These are phyloP conservation scores for Blepharisma stoltei DNA, from an alignment of 73 alveolate genomes.

Conservation along the genomic window DNA sequence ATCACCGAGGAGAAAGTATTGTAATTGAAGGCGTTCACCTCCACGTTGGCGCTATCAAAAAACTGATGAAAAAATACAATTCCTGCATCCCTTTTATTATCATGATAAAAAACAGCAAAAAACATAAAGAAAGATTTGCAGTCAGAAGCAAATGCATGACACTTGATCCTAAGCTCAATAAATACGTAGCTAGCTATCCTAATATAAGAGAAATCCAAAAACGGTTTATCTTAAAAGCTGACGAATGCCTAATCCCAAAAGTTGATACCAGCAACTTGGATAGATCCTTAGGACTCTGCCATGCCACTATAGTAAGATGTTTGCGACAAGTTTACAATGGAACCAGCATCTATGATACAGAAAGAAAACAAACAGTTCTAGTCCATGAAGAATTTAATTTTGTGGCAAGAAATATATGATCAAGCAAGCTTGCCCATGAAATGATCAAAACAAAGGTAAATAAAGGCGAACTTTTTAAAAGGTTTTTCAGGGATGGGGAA, in stretches of 20 bases:
- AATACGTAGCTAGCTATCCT: conserved; percentile 62
- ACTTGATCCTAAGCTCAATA: conserved; percentile 69
- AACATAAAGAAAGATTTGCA: conserved; percentile 83
- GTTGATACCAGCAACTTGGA: conserved; percentile 80
- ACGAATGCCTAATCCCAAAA: conserved; percentile 70
- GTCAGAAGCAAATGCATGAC: conserved; percentile 84
- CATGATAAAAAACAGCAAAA: conserved; percentile 65
- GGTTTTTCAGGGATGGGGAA: conserved; percentile 33
- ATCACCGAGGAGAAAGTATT: conserved; percentile 55
- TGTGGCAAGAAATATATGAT: conserved; percentile 40
- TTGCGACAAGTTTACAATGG: conserved; percentile 56
- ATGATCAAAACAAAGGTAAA: conserved; percentile 51
- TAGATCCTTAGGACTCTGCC: conserved; percentile 71
- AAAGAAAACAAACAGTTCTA: conserved; percentile 47
- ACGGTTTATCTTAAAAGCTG: conserved; percentile 69
- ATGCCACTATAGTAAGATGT: conserved; percentile 64
- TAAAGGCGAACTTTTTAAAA: conserved; percentile 48
- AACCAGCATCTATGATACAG: conserved; percentile 32
- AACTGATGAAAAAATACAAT: conserved; percentile 68
- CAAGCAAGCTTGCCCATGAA: conserved; percentile 41
- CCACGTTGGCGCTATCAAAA: conserved; percentile 56
- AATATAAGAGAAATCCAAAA: conserved; percentile 71
- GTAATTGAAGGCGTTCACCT: conserved; percentile 86
- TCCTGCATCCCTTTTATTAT: conserved; percentile 70
- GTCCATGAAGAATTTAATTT: conserved; percentile 50